Percentiles rank a stretch among this genome's conserved stretches.
Evolutionary conservation across 1,139 yeast species (phyloP).

Genomic region (Lodderomyces beijingensis): DNA sequence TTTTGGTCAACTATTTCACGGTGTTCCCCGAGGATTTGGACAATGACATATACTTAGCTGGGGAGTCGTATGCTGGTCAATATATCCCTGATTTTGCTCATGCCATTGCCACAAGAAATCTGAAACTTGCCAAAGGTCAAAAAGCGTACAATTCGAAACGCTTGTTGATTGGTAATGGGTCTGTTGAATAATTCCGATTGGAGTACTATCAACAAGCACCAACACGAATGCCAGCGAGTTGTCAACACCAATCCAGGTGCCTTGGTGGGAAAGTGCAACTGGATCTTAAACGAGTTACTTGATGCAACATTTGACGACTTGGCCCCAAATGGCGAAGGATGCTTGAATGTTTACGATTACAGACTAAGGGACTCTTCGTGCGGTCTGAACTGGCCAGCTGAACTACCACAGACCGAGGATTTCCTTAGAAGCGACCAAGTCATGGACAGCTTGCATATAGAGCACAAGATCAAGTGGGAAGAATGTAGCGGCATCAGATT

Average conservation of each 20-base stretch:
- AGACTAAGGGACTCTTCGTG: conserved; percentile 68
- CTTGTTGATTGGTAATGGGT: conserved; percentile 86
- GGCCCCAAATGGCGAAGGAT: conserved; percentile 38
- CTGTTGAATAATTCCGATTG: conserved; percentile 61
- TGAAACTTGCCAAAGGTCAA: conserved; percentile 18
- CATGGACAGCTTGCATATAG: too few relatives aligned
- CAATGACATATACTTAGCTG: conserved; percentile 68
- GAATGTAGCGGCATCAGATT: too few relatives aligned
- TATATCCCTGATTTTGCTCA: conserved; percentile 77
- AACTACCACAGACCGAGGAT: too few relatives aligned
- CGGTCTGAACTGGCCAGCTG: too few relatives aligned
- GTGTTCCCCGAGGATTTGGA: conserved; percentile 68
- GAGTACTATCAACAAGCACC: conserved; percentile 41
- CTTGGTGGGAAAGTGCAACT: too few relatives aligned
- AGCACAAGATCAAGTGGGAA: too few relatives aligned
- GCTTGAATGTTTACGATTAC: conserved; percentile 81
- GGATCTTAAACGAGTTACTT: conserved; percentile 41
- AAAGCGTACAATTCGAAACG: conserved; percentile 51
- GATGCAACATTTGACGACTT: conserved; percentile 26
- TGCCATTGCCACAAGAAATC: conserved; percentile 50
- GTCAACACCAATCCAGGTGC: too few relatives aligned
- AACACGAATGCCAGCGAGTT: conserved; percentile 52
- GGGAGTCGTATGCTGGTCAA: too few relatives aligned
- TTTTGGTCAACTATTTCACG: conserved; percentile 62
- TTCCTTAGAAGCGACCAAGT: too few relatives aligned